Conservation (phyloP, 768 basidiomycete species). For the Hemileccinum impolitum region DNA sequence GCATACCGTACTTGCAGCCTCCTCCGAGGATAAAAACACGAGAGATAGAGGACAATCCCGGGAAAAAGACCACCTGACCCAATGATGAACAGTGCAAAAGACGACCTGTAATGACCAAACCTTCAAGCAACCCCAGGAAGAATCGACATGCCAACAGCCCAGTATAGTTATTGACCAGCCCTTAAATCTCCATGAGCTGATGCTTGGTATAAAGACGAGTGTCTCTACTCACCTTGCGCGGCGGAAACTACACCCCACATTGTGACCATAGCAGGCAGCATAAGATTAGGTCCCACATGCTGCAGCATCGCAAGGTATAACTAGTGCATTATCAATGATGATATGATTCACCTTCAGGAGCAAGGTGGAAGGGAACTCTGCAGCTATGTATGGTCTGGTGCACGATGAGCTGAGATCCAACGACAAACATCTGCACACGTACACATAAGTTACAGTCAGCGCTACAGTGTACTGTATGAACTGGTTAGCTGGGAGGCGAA, state of each 20-base stretch:
- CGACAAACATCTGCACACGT: not conserved
- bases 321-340: not conserved
- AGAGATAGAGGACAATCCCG: constrained; percentile 55
- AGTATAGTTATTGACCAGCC: constrained; percentile 45
- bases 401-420: not conserved
- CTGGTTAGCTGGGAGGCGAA: not conserved
- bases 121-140: constrained; percentile 57
- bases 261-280: constrained; percentile 58
- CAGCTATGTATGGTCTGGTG: constrained; percentile 45
- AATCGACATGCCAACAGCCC: constrained; percentile 51
- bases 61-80: constrained; percentile 53
- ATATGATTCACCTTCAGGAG: constrained; percentile 42
- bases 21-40: constrained; percentile 41
- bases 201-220: not conserved
- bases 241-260: constrained; percentile 63
- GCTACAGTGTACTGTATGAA: constrained; percentile 32
- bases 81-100: constrained; percentile 2
- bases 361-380: constrained; percentile 60
- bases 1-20: constrained; percentile 24
- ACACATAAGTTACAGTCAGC: constrained; percentile 31
- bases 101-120: constrained; percentile 26
- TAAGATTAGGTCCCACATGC: constrained; percentile 48
- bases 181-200: constrained; percentile 21
- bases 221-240: constrained; percentile 45
- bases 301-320: constrained; percentile 10